phyloP scores from a whole-genome alignment of 2,329 filamentous ascomycete species.

The Arthroderma sp. region DNA sequence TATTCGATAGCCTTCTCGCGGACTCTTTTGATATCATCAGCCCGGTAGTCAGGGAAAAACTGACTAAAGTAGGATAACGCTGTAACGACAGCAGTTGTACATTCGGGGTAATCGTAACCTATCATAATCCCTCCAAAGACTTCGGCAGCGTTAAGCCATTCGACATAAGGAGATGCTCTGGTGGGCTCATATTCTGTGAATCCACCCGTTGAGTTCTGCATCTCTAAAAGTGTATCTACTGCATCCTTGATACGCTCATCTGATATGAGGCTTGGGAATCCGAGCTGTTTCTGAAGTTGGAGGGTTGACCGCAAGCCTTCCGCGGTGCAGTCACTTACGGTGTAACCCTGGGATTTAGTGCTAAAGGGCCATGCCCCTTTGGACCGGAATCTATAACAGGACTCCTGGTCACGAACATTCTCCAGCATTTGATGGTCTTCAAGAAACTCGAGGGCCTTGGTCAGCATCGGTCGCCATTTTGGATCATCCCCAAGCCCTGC shows the following conservation, averaged over 20 bases:
- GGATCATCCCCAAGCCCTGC: slow-evolving; percentile 64
- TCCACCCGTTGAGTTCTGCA: slow-evolving; percentile 77
- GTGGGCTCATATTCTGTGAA: slow-evolving; percentile 83
- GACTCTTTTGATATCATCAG: slow-evolving; percentile 59
- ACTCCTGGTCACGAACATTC: slow-evolving; percentile 60
- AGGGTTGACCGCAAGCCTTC: slow-evolving; percentile 82
- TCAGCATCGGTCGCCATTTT: slow-evolving; percentile 71
- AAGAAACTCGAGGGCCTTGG: slow-evolving; percentile 69
- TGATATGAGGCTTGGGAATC: slow-evolving; percentile 61
- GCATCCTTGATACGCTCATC: slow-evolving; percentile 73
- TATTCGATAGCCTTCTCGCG: slow-evolving; percentile 63
- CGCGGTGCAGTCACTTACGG: slow-evolving; percentile 85
- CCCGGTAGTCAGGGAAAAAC: slow-evolving; percentile 68
- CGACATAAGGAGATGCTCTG: slow-evolving; percentile 63
- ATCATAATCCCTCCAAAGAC: slow-evolving; percentile 98
- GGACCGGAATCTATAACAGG: slow-evolving; percentile 76
- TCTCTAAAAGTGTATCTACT: slow-evolving; percentile 77
- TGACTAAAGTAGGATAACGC: slow-evolving; percentile 70
- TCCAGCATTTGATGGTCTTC: slow-evolving; percentile 85
- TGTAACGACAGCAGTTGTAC: slow-evolving; percentile 87
- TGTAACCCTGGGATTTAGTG: slow-evolving; percentile 83
- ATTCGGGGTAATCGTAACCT: slow-evolving; percentile 96
- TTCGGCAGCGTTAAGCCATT: slow-evolving; percentile 86
- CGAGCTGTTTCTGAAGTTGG: slow-evolving; percentile 63
- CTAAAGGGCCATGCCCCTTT: slow-evolving; percentile 97